Base-by-base conservation (phyloP, 106 monocot species). In the Posidonia australis region DNA sequence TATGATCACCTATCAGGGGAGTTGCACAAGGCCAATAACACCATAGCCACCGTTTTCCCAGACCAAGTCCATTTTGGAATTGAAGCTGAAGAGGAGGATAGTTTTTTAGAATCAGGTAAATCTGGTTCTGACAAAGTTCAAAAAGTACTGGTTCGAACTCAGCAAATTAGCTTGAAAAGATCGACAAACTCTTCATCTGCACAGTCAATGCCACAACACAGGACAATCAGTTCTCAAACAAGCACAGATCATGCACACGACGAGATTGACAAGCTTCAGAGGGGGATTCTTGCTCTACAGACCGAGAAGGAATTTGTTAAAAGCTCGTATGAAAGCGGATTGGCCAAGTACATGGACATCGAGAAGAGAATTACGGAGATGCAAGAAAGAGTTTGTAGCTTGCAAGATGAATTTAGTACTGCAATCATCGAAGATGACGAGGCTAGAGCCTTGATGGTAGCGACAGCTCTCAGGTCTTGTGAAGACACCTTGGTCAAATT, bases 1-100 rank as follows among this genome's bases (percentile, higher is more conserved):
- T 75, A 75, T 28, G 75, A 75, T 23, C 68, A 75, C 53, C 51
- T 75, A 29, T 68, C 75, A 23, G 75, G 75, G 9, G 75, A 75
- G 44, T 51, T 75, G n/a, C 68, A 75, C 36, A 67, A 62, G 53
- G 75, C 75, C 21, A 75, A 75, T 52, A 75, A 75, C 27, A 62
- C 75, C 41, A 67, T 75, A n/a, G 75, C 75, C 9, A 68, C 67
- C 14, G 68, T 75, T 45, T 75, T 52, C 52, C 75, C 75, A 3
- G 75, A 75, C 20, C 67, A 75, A 53, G 60, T 68, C n/a, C 75
- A 68, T 14, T 53, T 75, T 41, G 52, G 67, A 41, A 54, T 52
- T 23, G 67, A 60, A 18, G 74, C 51, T 27, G 68, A 53, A 9
- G 75, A 75, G 0, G 75, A 75, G 5, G 26, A 13, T 43, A 3